A percentile compares a stretch with the other conserved stretches of the same genome.
phyloP scores from a whole-genome alignment of 257 asterid species.

The Nicotiana otophora region DNA sequence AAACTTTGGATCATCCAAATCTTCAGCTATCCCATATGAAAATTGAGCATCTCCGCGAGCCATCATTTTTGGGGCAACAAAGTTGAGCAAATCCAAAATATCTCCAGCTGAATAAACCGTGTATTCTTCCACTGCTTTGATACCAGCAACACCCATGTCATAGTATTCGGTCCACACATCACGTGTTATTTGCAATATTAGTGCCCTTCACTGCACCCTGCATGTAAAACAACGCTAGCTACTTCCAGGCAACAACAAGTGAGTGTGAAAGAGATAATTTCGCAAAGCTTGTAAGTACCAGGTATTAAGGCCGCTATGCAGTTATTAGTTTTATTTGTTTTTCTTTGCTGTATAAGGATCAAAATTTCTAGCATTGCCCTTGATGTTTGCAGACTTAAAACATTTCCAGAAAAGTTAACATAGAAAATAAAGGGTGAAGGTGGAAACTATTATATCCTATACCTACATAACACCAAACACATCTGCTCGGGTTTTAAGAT shows the following conservation, averaged over 20 bases:
- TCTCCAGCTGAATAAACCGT: slow-evolving; percentile 76
- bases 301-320: neutral
- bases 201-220: slow-evolving; percentile 85
- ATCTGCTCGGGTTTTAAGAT: neutral
- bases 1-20: slow-evolving; percentile 77
- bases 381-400: neutral
- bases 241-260: neutral
- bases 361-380: neutral
- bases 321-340: neutral
- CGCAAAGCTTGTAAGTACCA: neutral
- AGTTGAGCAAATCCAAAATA: slow-evolving; percentile 57
- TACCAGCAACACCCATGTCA: slow-evolving; percentile 73
- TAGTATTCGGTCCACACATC: slow-evolving; percentile 94
- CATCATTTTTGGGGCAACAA: slow-evolving; percentile 86
- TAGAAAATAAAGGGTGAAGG: neutral
- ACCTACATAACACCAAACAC: neutral
- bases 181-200: slow-evolving; percentile 51
- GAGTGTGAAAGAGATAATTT: neutral
- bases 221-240: slow-evolving; percentile 8
- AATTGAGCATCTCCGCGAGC: slow-evolving; percentile 72
- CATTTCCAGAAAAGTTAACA: neutral
- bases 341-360: neutral
- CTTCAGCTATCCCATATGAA: slow-evolving; percentile 78
- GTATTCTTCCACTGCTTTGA: slow-evolving; percentile 67
- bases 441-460: neutral